Evolutionary conservation across 2,329 filamentous ascomycete species (phyloP).

Genomic region (Metarhizium robertsii): DNA sequence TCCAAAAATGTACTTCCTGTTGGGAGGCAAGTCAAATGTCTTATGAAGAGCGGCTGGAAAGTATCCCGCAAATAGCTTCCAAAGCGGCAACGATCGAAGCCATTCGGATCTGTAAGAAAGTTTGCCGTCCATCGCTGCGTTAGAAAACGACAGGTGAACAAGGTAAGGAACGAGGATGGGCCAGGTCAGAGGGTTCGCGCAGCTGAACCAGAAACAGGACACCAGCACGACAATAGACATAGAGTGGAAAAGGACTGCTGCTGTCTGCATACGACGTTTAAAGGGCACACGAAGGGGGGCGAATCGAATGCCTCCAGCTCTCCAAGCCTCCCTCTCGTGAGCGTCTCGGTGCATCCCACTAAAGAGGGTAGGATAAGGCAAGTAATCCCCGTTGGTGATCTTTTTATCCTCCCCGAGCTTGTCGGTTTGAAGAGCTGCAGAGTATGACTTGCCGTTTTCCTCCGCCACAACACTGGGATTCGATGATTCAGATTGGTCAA

Average conservation of each 20-base stretch:
- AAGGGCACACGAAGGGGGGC: slow-evolving; percentile 71
- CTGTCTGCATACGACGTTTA: slow-evolving; percentile 64
- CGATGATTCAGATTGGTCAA: not conserved
- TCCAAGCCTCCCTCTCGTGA: slow-evolving; percentile 23
- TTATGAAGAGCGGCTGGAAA: slow-evolving; percentile 86
- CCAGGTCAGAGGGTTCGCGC: slow-evolving; percentile 88
- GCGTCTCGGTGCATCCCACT: slow-evolving; percentile 8
- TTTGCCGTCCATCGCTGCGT: slow-evolving; percentile 64
- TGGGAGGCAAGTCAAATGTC: slow-evolving; percentile 66
- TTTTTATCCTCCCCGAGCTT: not conserved
- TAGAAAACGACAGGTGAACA: slow-evolving; percentile 73
- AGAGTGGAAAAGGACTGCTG: slow-evolving; percentile 67
- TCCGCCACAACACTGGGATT: not conserved
- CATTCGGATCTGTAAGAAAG: slow-evolving; percentile 67
- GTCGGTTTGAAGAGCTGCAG: not conserved
- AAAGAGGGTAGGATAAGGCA: slow-evolving; percentile 20
- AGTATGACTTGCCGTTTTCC: not conserved
- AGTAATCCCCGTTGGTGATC: slow-evolving; percentile 6
- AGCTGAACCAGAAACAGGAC: slow-evolving; percentile 81
- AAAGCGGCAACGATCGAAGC: slow-evolving; percentile 63
- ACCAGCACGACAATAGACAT: slow-evolving; percentile 62
- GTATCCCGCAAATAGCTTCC: slow-evolving; percentile 86
- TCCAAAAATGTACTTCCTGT: slow-evolving; percentile 89
- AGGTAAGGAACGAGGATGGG: slow-evolving; percentile 68
- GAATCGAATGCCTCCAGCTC: slow-evolving; percentile 59